Percentiles rank a stretch among this genome's conserved stretches.
Conservation (phyloP, 352 stramenopile species). For the Phytophthora parvispora region DNA sequence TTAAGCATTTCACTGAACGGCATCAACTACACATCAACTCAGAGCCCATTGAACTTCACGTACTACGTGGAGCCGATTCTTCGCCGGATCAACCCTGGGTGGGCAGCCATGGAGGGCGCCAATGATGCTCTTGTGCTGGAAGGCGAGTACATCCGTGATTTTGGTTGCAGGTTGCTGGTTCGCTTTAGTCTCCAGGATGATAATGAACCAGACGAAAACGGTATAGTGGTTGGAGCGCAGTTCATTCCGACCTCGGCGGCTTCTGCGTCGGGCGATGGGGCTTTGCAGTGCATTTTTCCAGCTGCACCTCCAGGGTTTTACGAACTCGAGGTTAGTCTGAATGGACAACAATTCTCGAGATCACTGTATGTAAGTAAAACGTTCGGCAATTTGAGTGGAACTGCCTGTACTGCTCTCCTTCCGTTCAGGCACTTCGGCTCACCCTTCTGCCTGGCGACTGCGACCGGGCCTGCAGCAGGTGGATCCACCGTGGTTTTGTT, state of each 20-base stretch:
- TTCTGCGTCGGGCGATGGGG: conserved; percentile 9
- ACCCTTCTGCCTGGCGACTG: conserved; percentile 72
- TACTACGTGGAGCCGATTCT: conserved; percentile 72
- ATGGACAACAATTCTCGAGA: conserved; percentile 69
- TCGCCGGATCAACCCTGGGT: conserved; percentile 57
- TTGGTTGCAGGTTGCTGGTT: conserved; percentile 55
- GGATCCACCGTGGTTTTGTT: conserved; percentile 70
- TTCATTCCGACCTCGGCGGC: conserved; percentile 36
- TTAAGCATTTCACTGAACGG: conserved; percentile 82
- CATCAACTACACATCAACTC: conserved; percentile 76
- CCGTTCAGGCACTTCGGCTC: conserved; percentile 68
- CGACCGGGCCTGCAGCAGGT: conserved; percentile 67
- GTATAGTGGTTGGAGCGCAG: conserved; percentile 35
- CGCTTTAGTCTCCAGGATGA: conserved; percentile 55
- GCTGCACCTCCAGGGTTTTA: conserved; percentile 52
- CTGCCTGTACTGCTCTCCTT: conserved; percentile 63
- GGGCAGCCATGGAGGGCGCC: conserved; percentile 49
- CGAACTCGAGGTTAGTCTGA: conserved; percentile 75
- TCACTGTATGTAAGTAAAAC: conserved; percentile 69
- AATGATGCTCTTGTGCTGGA: conserved; percentile 44
- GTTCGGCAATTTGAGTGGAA: conserved; percentile 74
- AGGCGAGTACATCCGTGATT: conserved; percentile 64
- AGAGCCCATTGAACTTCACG: conserved; percentile 56
- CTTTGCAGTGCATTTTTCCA: conserved; percentile 48
- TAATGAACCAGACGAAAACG: conserved; percentile 9